phyloP scores from a whole-genome alignment of 768 basidiomycete species.

The Leccinum incarnatum region DNA sequence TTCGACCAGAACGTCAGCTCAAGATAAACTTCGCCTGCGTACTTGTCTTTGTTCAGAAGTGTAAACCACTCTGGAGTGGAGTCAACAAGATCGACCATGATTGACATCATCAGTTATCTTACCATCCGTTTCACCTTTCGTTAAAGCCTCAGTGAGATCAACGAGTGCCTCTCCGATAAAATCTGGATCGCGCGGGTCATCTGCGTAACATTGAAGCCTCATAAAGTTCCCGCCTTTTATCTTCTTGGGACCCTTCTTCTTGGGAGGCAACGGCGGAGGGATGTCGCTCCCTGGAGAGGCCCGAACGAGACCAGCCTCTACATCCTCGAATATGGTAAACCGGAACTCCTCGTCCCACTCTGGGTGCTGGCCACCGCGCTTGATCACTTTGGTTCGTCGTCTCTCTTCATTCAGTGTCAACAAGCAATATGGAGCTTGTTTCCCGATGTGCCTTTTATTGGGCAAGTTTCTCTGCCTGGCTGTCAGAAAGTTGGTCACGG shows the following conservation, averaged over 20 bases:
- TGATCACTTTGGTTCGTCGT: slow-evolving; percentile 88
- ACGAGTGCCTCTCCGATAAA: slow-evolving; percentile 90
- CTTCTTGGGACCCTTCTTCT: slow-evolving; percentile 45
- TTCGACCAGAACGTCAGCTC: slow-evolving; percentile 98
- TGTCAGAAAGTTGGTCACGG: slow-evolving; percentile 17
- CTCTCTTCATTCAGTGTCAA: slow-evolving; percentile 79
- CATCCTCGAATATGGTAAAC: slow-evolving; percentile 83
- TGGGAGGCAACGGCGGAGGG: slow-evolving; percentile 72
- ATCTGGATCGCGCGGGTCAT: slow-evolving; percentile 93
- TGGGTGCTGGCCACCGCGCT: slow-evolving; percentile 95
- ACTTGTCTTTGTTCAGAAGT: slow-evolving; percentile 85
- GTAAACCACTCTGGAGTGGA: slow-evolving; percentile 83
- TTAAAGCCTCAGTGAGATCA: slow-evolving; percentile 85
- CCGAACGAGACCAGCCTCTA: slow-evolving; percentile 49
- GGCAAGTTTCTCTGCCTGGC: slow-evolving; percentile 74
- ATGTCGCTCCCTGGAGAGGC: slow-evolving; percentile 40
- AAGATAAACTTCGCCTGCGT: slow-evolving; percentile 92
- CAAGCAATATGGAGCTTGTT: slow-evolving; percentile 95
- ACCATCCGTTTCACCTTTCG: slow-evolving; percentile 98
- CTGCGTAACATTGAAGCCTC: slow-evolving; percentile 87
- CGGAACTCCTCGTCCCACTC: slow-evolving; percentile 99
- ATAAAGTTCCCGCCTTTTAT: slow-evolving; percentile 75
- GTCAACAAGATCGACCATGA: slow-evolving; percentile 13
- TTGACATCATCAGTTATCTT: slow-evolving; percentile 27
- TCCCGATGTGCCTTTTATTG: slow-evolving; percentile 89